Evolutionary conservation across 2,329 filamentous ascomycete genomes (phyloP), one percentile per base, ranked within the genome.

Genomic region (Albophoma yamanashiensis): DNA sequence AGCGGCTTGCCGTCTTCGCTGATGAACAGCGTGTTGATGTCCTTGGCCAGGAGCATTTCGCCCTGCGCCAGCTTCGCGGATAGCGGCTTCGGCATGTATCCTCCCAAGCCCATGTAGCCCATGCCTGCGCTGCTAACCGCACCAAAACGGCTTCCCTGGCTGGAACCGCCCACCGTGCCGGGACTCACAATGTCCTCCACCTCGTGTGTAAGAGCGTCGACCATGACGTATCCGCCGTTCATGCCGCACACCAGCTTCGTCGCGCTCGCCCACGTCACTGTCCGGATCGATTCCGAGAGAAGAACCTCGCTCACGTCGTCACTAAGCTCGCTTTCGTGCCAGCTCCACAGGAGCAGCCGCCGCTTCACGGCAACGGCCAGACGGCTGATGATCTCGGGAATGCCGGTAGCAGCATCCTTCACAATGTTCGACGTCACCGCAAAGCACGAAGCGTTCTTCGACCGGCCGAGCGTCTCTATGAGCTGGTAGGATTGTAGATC

Each of bases 401-500:
- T 92, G 31, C 89, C 89, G 0, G 91, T 96, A 57, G 85, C 84
- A 7, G 86, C 77, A 73, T 99, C 94, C 72, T 94, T 93, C 66
- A 96, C 89, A 59, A 97, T 95, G 73, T 97, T 96, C 64, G 91
- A 96, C 2, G 92, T 97, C 52, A 96, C 91, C 1, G 93, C 92
- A 73, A 99, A 97, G 52, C 88, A 87, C 2, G 87, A 88, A 17
- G 94, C 93, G 66, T 94, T 94, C 75, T 90, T 94, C 15, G 92
- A 96, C 70, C 88, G 88, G 58, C 85, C 77, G 52, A 99, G 79
- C 1, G 82, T 89, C 73, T 96, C 89, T 69, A 93, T 84, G 60
- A 92, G 81, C 64, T 89, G 82, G 74, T 95, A 97, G 38, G 86
- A 90, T 64, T 93, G 86, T 27, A 96, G 80, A 72, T 99, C 92